A percentile compares a stretch with the other conserved stretches of the same genome.
phyloP scores from a whole-genome alignment of 2,329 filamentous ascomycete species.

The Calonectria crousiana region DNA sequence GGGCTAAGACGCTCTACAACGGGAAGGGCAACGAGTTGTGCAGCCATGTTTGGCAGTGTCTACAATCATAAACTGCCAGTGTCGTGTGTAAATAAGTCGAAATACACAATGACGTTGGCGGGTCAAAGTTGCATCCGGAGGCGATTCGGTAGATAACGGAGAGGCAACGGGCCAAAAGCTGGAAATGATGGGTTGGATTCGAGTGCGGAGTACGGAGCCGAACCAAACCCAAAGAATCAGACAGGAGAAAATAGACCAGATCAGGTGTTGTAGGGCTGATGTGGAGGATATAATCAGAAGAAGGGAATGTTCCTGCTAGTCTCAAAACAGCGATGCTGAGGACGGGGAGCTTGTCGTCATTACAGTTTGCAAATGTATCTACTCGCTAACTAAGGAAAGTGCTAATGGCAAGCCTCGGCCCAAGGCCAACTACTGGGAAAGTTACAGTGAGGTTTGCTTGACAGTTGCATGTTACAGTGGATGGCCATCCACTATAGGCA shows the following conservation, averaged over 20 bases:
- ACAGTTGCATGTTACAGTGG: not conserved
- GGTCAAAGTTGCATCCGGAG: not conserved
- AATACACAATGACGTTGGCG: not conserved
- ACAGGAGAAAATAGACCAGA: not conserved
- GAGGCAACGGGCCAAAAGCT: constrained; percentile 1
- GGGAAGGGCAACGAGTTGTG: constrained; percentile 73
- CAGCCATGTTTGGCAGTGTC: constrained; percentile 61
- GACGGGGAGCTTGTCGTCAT: constrained; percentile 22
- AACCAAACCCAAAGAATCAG: constrained; percentile 4
- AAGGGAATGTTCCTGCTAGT: not conserved
- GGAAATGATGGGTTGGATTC: not conserved
- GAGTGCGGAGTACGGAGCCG: constrained; percentile 18
- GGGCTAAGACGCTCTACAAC: constrained; percentile 84
- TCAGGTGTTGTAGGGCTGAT: not conserved
- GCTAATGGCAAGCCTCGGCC: constrained; percentile 38
- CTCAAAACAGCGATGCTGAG: not conserved
- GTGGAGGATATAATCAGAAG: not conserved
- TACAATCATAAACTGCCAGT: not conserved
- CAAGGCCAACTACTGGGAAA: not conserved
- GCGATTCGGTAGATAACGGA: not conserved
- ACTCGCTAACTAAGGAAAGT: not conserved
- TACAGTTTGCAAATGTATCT: constrained; percentile 9
- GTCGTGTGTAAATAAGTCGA: not conserved
- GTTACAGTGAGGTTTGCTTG: not conserved
- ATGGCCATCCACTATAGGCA: not conserved